Evolutionary conservation across 148 eudicot species (phyloP).

Genomic region (Heliosperma pusillum): DNA sequence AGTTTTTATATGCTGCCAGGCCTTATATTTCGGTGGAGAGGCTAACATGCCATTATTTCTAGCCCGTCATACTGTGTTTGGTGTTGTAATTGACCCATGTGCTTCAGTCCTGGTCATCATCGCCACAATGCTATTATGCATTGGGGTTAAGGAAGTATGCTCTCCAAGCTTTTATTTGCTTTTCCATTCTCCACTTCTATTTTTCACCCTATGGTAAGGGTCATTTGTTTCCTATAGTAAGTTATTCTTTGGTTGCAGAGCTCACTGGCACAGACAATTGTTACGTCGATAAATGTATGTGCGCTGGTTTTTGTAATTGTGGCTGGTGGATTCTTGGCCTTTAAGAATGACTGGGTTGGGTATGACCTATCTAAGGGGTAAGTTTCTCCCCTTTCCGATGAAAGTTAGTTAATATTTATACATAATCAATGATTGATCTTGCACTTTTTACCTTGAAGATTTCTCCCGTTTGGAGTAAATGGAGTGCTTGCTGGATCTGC

Average conservation of each 20-base stretch:
- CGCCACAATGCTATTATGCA: slow-evolving; percentile 51
- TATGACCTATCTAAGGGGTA: slow-evolving; percentile 60
- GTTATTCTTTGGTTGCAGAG: slow-evolving; percentile 37
- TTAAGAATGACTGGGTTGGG: slow-evolving; percentile 53
- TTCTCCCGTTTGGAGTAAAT: slow-evolving; percentile 55
- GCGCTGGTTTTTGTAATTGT: slow-evolving; percentile 52
- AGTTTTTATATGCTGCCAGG: slow-evolving; percentile 34
- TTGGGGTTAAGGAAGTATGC: slow-evolving; percentile 63
- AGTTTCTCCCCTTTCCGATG: slow-evolving; percentile 2
- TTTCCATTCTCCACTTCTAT: slow-evolving; percentile 1
- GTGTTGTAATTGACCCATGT: slow-evolving; percentile 57
- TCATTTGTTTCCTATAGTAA: slow-evolving; percentile 15
- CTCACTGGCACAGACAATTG: slow-evolving; percentile 46
- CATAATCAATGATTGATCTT: background rate
- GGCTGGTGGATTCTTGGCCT: slow-evolving; percentile 56
- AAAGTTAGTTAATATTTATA: background rate
- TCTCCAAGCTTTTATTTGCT: background rate
- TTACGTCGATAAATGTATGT: slow-evolving; percentile 50
- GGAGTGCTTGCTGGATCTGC: slow-evolving; percentile 72
- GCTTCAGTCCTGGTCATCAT: slow-evolving; percentile 48
- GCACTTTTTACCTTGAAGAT: slow-evolving; percentile 28
- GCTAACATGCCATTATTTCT: slow-evolving; percentile 44
- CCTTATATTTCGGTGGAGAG: slow-evolving; percentile 53
- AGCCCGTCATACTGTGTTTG: slow-evolving; percentile 40
- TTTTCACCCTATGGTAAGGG: slow-evolving; percentile 8